A percentile compares a stretch with the other conserved stretches of the same genome.
Evolutionary conservation across 805 yeast genomes (phyloP).

Genomic region (Scheffersomyces amazonensis): DNA sequence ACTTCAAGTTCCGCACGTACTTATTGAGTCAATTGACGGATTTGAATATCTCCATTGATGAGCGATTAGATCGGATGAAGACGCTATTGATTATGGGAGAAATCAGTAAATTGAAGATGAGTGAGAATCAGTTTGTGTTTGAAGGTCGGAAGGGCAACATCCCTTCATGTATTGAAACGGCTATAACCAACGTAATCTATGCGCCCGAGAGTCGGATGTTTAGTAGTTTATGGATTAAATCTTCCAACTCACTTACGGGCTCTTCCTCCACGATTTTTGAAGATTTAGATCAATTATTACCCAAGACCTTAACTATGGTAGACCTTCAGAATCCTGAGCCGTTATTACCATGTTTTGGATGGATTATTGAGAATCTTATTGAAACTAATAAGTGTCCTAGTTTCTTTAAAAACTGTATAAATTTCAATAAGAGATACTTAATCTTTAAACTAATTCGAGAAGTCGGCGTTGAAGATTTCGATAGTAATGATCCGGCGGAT

Average conservation of each 20-base stretch:
- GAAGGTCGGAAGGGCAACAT: constrained; percentile 38
- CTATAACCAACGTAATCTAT: constrained; percentile 67
- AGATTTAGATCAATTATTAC: constrained; percentile 29
- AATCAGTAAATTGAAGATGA: constrained; percentile 67
- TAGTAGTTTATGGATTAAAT: constrained; percentile 65
- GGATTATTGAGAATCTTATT: constrained; percentile 79
- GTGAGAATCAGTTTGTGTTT: constrained; percentile 36
- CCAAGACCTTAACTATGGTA: constrained; percentile 17
- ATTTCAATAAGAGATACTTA: constrained; percentile 70
- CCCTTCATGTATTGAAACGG: constrained; percentile 84
- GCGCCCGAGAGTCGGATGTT: constrained; percentile 78
- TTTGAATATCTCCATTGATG: constrained; percentile 50
- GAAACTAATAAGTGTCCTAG: constrained; percentile 68
- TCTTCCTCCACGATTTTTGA: constrained; percentile 15
- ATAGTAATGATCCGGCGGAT: constrained; percentile 16
- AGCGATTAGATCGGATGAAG: constrained; percentile 66
- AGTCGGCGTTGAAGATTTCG: constrained; percentile 34
- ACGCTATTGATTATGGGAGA: constrained; percentile 64
- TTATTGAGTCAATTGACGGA: constrained; percentile 66
- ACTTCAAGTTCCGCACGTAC: constrained; percentile 62
- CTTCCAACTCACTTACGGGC: constrained; percentile 34
- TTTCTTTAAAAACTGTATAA: constrained; percentile 64
- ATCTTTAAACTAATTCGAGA: constrained; percentile 38
- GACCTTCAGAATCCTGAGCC: constrained; percentile 40
- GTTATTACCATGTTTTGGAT: constrained; percentile 84